Conservation (phyloP, 768 basidiomycete species). For the Holtermanniella nyarrowii region DNA sequence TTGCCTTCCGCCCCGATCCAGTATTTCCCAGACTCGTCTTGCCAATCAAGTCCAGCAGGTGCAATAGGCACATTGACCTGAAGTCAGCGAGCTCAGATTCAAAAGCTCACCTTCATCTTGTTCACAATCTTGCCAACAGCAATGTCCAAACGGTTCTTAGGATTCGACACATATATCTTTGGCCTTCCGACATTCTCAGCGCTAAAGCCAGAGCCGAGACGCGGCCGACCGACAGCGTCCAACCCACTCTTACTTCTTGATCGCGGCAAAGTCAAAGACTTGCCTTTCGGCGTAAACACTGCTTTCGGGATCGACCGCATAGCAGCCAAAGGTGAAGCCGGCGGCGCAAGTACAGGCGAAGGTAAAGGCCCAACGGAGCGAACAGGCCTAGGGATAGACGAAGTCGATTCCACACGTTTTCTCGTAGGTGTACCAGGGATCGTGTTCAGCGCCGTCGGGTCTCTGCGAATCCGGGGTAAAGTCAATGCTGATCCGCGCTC, state of each 20-base stretch:
- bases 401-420: neutral
- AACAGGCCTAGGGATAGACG: neutral
- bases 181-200: slow-evolving; percentile 21
- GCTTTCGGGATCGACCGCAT: neutral
- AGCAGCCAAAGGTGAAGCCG: too few species aligned
- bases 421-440: neutral
- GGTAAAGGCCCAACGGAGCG: too few species aligned
- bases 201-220: neutral
- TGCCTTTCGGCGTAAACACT: neutral
- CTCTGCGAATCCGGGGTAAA: neutral
- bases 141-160: slow-evolving; percentile 82
- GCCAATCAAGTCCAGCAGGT: slow-evolving; percentile 52
- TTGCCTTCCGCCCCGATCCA: slow-evolving; percentile 87
- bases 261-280: slow-evolving; percentile 3
- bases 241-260: slow-evolving; percentile 1
- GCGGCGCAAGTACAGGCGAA: neutral
- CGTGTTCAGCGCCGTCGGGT: neutral
- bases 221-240: neutral
- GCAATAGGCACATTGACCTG: slow-evolving; percentile 34
- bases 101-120: slow-evolving; percentile 54
- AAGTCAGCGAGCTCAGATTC: neutral
- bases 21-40: slow-evolving; percentile 86
- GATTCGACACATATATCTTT: slow-evolving; percentile 72
- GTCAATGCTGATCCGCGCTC: neutral
- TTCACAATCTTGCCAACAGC: slow-evolving; percentile 89